A percentile compares a stretch with the other conserved stretches of the same genome.
Evolutionary conservation across 495 filamentous ascomycete genomes (phyloP).

Genomic region (Tuber umbilicatum): DNA sequence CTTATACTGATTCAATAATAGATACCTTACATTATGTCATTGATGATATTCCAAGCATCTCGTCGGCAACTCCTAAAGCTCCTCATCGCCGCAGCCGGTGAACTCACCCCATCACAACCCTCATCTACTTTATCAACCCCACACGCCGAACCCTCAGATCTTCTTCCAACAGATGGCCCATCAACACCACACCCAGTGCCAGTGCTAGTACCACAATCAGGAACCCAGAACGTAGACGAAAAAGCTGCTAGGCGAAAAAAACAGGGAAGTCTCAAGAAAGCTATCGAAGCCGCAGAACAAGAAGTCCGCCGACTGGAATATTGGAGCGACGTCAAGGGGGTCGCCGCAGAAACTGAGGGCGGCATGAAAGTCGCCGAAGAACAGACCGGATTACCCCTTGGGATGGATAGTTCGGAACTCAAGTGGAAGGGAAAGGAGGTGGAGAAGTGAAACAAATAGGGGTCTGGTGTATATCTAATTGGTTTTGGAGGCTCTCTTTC

Average conservation of each 20-base stretch:
- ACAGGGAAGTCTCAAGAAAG: constrained; percentile 52
- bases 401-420: background rate
- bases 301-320: constrained; percentile 63
- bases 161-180: background rate
- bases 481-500: background rate
- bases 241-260: constrained; percentile 40
- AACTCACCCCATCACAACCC: constrained; percentile 5
- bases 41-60: constrained; percentile 84
- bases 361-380: constrained; percentile 47
- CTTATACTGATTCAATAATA: constrained; percentile 15
- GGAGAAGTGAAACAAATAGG: constrained; percentile 2
- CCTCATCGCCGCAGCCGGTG: constrained; percentile 47
- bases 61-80: constrained; percentile 65
- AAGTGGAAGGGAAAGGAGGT: constrained; percentile 1
- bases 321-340: constrained; percentile 65
- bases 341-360: constrained; percentile 51
- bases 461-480: background rate
- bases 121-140: constrained; percentile 22
- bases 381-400: background rate
- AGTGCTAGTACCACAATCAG: background rate
- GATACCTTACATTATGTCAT: constrained; percentile 77
- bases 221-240: constrained; percentile 20
- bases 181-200: background rate
- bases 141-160: constrained; percentile 3
- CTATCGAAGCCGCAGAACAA: constrained; percentile 58